phyloP scores from a whole-genome alignment of 495 filamentous ascomycete genomes.

The Penicillium maclennaniae region DNA sequence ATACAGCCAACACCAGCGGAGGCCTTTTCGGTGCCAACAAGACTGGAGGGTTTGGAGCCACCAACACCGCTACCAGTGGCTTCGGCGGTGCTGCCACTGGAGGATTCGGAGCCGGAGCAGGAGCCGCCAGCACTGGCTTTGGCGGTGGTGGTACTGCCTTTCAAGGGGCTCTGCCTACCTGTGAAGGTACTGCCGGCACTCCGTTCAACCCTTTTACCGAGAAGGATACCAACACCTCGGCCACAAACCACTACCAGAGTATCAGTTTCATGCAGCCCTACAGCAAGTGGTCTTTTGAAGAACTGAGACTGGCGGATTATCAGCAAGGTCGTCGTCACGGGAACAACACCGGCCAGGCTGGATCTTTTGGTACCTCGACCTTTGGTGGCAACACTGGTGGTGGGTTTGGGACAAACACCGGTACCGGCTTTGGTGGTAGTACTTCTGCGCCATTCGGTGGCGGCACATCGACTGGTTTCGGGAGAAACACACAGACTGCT shows the following conservation, averaged over 20 bases:
- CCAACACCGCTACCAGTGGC: constrained; percentile 8
- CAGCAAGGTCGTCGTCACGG: constrained; percentile 78
- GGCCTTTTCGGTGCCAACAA: constrained; percentile 49
- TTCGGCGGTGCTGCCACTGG: constrained; percentile 10
- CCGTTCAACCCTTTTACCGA: constrained; percentile 74
- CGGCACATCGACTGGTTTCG: constrained; percentile 33
- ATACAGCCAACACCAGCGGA: constrained; percentile 34
- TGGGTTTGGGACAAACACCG: constrained; percentile 40
- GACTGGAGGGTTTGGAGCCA: constrained; percentile 27
- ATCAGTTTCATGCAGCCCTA: constrained; percentile 84
- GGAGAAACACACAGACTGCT: constrained; percentile 50
- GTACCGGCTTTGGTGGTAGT: constrained; percentile 49
- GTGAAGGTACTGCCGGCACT: constrained; percentile 67
- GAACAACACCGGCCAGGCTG: constrained; percentile 73
- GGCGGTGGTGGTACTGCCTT: constrained; percentile 48
- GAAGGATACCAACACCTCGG: constrained; percentile 63
- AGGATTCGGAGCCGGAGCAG: constrained; percentile 26
- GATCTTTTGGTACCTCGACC: constrained; percentile 68
- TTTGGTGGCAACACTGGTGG: constrained; percentile 31
- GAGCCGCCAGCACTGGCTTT: constrained; percentile 37
- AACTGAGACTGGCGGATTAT: constrained; percentile 87
- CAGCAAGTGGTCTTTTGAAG: constrained; percentile 84
- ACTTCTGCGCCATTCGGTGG: constrained; percentile 51
- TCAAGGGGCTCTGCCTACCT: constrained; percentile 36
- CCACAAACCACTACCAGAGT: constrained; percentile 77